Conservation (phyloP, 768 basidiomycete genomes). For the Sarcodon sp. region DNA sequence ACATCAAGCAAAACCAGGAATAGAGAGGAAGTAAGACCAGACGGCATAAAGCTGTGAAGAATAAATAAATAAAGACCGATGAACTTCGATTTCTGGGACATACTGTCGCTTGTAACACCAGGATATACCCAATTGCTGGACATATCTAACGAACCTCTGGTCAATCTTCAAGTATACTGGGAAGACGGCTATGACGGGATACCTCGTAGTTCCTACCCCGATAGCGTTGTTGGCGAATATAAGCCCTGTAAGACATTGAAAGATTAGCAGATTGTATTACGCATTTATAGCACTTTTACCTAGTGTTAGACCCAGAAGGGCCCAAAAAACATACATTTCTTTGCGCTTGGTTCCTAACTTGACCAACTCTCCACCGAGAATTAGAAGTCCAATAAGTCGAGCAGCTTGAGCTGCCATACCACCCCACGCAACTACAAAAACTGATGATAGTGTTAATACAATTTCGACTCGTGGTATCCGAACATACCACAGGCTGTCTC, state of each 20-base stretch:
- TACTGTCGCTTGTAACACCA: slow-evolving; percentile 21
- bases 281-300: slow-evolving; percentile 17
- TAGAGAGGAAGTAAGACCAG: slow-evolving; percentile 21
- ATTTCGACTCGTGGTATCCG: neutral
- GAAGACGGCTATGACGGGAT: slow-evolving; percentile 4
- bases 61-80: neutral
- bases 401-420: slow-evolving; percentile 25
- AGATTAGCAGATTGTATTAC: neutral
- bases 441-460: slow-evolving; percentile 11
- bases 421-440: slow-evolving; percentile 33
- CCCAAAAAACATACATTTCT: slow-evolving; percentile 20
- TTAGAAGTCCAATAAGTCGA: slow-evolving; percentile 25
- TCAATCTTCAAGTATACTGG: too few species aligned
- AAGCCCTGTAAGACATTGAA: slow-evolving; percentile 15
- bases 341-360: slow-evolving; percentile 14
- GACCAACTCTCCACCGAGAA: slow-evolving; percentile 21
- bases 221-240: slow-evolving; percentile 27
- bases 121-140: slow-evolving; percentile 10
- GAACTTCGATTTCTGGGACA: neutral
- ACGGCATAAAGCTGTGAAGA: slow-evolving; percentile 24
- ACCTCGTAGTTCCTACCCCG: slow-evolving; percentile 22
- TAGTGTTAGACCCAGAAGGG: slow-evolving; percentile 17
- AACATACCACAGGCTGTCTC: slow-evolving; percentile 15
- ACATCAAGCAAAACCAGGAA: slow-evolving; percentile 24
- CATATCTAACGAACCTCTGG: slow-evolving; percentile 7